Conservation (phyloP, 768 basidiomycete genomes). For the Agaricus sinodeliciosus region DNA sequence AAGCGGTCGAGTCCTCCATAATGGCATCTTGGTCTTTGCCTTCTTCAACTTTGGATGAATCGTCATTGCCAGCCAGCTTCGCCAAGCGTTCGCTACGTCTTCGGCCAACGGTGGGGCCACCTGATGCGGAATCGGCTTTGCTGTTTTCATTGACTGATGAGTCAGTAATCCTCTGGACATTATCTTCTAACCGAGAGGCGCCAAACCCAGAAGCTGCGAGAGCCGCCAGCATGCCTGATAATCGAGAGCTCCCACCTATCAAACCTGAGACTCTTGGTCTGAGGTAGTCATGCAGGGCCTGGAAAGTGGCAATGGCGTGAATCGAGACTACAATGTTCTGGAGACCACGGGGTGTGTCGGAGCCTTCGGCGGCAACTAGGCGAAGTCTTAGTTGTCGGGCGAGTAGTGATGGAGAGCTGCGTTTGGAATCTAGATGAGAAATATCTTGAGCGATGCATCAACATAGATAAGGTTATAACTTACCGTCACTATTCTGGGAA, state of each 20-base stretch:
- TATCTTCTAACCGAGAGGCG: conserved; percentile 36
- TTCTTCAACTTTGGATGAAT: conserved; percentile 7
- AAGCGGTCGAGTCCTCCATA: conserved; percentile 8
- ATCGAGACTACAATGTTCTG: conserved; percentile 95
- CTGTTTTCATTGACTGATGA: conserved; percentile 21
- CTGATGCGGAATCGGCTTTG: conserved; percentile 23
- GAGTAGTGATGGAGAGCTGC: conserved; percentile 86
- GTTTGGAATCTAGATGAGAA: conserved; percentile 63
- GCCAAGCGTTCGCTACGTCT: conserved; percentile 82
- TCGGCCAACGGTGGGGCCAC: conserved; percentile 37
- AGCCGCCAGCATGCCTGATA: conserved; percentile 90
- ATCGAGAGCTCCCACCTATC: conserved; percentile 52
- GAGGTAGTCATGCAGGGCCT: conserved; percentile 93
- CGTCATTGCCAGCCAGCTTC: conserved; percentile 34
- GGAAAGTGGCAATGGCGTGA: conserved; percentile 97
- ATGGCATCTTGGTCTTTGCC: conserved; percentile 8
- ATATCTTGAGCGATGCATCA: conserved; percentile 2
- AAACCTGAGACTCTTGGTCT: conserved; percentile 82
- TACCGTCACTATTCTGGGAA: conserved; percentile 76
- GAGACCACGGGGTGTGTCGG: conserved; percentile 79
- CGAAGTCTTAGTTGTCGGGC: conserved; percentile 88
- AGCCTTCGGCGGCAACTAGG: conserved; percentile 82
- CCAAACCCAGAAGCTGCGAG: conserved; percentile 73
- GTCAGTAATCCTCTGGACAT: conserved; percentile 17
- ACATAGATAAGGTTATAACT: conserved; percentile 15